Base-by-base conservation (phyloP, 805 yeast genomes). In the Kodamaea nitidulidarum region DNA sequence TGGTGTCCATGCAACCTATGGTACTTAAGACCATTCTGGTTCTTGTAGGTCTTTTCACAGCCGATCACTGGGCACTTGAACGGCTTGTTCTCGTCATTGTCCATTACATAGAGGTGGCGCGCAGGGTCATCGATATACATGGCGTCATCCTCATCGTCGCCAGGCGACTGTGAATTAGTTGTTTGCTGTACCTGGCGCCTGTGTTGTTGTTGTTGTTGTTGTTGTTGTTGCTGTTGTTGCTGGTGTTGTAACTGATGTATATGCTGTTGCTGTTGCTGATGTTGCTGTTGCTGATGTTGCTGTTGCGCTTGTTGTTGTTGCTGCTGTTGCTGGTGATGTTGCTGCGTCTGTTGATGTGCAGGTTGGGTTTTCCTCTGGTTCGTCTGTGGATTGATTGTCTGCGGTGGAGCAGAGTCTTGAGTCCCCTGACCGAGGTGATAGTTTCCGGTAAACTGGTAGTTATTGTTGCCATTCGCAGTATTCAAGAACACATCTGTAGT, bases 21-120 rank as follows among this genome's bases (percentile, higher is more conserved):
- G 63, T 93, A 93, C 62, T 93, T 93, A 56, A 93, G 73, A 12
- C 98, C 98, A 58, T 93, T 93, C 66, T 93, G 98, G 63, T 93
- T 93, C 68, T 93, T 93, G 63, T 93, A 93, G 20, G 91, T 90
- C 70, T 93, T 93, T 52, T 90, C 97, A 64, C 98, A 93, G 6
- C 98, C 98, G 55, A 88, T 85, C 32, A 93, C 98, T 0, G 98
- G 98, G 67, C 98, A 93, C 60, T 84, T 88, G 69, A 83, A 93
- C 21, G 98, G 98, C 61, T 93, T 82, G 59, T 88, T 85, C 51
- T 90, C 96, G 42, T 86, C 90, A 46, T 80, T 82, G 63, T 90
- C 97, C 70, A 86, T 81, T 24, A 90, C 96, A 57, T 93, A 91
- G 43, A 91, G 66, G 57, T 90, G 93, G 47, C 98, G 76, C 1